Conservation (phyloP, 352 stramenopile genomes). For the Globisporangium ultimum region DNA sequence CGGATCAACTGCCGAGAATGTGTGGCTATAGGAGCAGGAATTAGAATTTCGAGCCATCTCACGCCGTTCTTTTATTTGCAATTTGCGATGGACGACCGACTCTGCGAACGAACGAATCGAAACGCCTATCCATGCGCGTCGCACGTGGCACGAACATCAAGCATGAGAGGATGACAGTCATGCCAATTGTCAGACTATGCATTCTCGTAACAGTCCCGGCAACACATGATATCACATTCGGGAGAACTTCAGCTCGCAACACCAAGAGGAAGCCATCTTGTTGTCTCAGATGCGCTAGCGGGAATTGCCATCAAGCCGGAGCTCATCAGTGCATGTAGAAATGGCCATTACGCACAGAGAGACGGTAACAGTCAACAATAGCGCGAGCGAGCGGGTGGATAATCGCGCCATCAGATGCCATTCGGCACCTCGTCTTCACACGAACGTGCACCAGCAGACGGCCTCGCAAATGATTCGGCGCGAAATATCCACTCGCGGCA, state of each 20-base stretch:
- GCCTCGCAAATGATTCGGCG: too few relatives aligned
- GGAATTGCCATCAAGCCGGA: too few relatives aligned
- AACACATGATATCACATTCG: too few relatives aligned
- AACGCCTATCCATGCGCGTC: not conserved
- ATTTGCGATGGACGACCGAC: not conserved
- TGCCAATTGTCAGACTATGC: not conserved
- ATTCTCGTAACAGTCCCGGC: not conserved
- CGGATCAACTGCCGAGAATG: not conserved
- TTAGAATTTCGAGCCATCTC: not conserved
- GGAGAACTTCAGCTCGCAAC: too few relatives aligned
- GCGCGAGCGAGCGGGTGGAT: not conserved
- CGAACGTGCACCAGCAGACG: too few relatives aligned
- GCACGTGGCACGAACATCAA: not conserved
- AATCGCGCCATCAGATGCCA: not conserved
- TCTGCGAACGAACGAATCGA: not conserved
- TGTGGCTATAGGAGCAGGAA: not conserved
- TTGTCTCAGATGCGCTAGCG: too few relatives aligned
- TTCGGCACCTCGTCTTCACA: not conserved
- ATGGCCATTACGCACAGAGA: not conserved
- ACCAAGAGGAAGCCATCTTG: too few relatives aligned
- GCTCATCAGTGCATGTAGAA: not conserved
- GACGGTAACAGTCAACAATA: not conserved
- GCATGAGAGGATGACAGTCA: not conserved
- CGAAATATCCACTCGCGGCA: too few relatives aligned
- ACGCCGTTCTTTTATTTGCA: not conserved